Evolutionary conservation across 345 rosid species (phyloP), one percentile per base, ranked within the genome.

Genomic region (Boechera divaricarpa): DNA sequence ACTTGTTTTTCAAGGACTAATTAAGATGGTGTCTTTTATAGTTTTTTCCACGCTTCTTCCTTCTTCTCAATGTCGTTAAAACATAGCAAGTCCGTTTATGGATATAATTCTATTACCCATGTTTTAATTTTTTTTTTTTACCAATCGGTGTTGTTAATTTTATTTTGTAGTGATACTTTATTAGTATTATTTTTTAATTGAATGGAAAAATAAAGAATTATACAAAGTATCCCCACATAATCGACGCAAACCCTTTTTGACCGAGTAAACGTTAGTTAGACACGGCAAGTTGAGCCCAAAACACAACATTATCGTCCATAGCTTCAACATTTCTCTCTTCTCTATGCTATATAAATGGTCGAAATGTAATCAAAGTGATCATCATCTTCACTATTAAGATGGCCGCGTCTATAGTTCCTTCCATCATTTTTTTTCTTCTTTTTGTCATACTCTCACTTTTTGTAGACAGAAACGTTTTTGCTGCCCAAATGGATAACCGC

Each of bases 391-490:
- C 12, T 12, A 18, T 2, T 12, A 53, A 24, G 13, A 68, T 68
- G 72, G 35, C 35, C 5, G 33, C 3, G 9, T 51, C 49, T 35
- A 26, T 38, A 35, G 39, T 61, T 55, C 60, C 75, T 5, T 59
- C 33, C 16, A 71, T 24, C 28, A 60, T 59, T 72, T 72, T 60
- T 18, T 35, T 61, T n/a, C 51, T 72, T 61, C 38, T 35, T 45
- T 58, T 45, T 2, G 8, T 33, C 59, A 49, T 49, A 26, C 5
- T 59, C 32, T 72, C 60, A 2, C 51, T 13, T 51, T 60, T 1
- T 36, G 59, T 49, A 11, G 39, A 61, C 35, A 28, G 1, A 68
- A 39, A 41, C 6, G 72, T 31, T 35, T 38, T 53, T 36, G 61
- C 49, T 5, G 68, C 39, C 10, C 39, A 49, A 36, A 72, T 49